Evolutionary conservation across 306 rosid species (phyloP).

Genomic region (Argentina anserina): DNA sequence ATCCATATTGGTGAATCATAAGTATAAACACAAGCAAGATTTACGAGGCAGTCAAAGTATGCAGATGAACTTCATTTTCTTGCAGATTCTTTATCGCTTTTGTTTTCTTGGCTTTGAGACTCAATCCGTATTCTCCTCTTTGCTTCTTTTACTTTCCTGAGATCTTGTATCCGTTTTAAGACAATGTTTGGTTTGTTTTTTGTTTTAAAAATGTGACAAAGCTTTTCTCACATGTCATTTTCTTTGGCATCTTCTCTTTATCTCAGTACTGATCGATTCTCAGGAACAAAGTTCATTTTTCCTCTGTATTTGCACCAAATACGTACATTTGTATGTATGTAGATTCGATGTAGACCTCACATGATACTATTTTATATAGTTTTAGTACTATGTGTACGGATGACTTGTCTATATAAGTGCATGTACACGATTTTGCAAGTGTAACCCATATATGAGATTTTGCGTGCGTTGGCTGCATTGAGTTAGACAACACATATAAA

Average conservation of each 20-base stretch:
- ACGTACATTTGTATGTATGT: background rate
- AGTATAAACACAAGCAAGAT: slow-evolving; percentile 33
- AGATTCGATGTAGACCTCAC: slow-evolving; percentile 39
- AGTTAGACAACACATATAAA: no score
- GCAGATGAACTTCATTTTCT: slow-evolving; percentile 23
- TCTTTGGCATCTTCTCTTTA: slow-evolving; percentile 35
- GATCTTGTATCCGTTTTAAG: slow-evolving; percentile 27
- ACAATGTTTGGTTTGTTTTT: slow-evolving; percentile 34
- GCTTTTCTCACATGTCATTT: slow-evolving; percentile 59
- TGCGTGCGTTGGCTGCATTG: no score
- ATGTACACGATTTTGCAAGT: no score
- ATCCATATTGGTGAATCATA: slow-evolving; percentile 32
- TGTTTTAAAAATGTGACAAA: slow-evolving; percentile 56
- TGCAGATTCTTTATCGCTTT: slow-evolving; percentile 31
- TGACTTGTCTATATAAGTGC: no score
- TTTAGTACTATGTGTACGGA: background rate
- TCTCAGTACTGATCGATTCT: background rate
- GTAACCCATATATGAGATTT: no score
- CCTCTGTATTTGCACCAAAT: slow-evolving; percentile 19
- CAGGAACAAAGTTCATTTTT: slow-evolving; percentile 22
- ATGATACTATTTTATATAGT: background rate
- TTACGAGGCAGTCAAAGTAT: slow-evolving; percentile 84
- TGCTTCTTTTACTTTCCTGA: slow-evolving; percentile 13
- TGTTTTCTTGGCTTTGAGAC: slow-evolving; percentile 42
- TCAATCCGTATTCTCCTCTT: slow-evolving; percentile 21